Percentiles rank a stretch among this genome's conserved stretches.
Conservation (phyloP, 139 green algal genomes). For the Chlorella ohadii region DNA sequence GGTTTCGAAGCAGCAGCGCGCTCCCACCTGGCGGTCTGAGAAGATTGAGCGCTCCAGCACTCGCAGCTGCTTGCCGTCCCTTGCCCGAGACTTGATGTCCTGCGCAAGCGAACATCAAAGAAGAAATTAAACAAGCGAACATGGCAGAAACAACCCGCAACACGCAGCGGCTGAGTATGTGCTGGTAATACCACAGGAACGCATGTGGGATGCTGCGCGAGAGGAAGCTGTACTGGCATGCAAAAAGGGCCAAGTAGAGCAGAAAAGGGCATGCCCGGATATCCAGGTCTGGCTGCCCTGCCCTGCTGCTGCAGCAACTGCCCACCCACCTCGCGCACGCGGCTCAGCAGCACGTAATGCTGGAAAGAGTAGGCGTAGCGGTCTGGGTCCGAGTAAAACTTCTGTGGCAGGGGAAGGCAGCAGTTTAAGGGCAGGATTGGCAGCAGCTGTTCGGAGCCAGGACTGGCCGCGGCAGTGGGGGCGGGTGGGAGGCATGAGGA, state of each 20-base stretch:
- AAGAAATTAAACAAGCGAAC: background rate
- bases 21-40: constrained; percentile 85
- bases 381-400: constrained; percentile 91
- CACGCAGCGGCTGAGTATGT: too few relatives aligned
- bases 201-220: too few relatives aligned
- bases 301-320: too few relatives aligned
- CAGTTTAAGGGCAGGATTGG: background rate
- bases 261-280: too few relatives aligned
- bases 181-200: too few relatives aligned
- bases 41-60: constrained; percentile 97
- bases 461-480: too few relatives aligned
- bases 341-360: constrained; percentile 97
- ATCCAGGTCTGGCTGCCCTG: background rate
- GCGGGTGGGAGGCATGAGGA: too few relatives aligned
- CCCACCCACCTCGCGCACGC: constrained; percentile 64
- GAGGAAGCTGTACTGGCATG: too few relatives aligned
- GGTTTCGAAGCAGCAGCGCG: too few relatives aligned
- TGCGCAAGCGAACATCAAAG: constrained; percentile 34
- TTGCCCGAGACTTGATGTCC: constrained; percentile 64
- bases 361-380: constrained; percentile 97
- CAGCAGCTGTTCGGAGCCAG: too few relatives aligned
- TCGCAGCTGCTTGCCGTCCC: constrained; percentile 58
- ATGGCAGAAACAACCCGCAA: too few relatives aligned
- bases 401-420: constrained; percentile 48
- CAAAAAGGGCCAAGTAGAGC: too few relatives aligned